Evolutionary conservation across 202 grass and related monocot species (phyloP), one percentile per base, ranked within the genome.

Genomic region (Panicum hallii): DNA sequence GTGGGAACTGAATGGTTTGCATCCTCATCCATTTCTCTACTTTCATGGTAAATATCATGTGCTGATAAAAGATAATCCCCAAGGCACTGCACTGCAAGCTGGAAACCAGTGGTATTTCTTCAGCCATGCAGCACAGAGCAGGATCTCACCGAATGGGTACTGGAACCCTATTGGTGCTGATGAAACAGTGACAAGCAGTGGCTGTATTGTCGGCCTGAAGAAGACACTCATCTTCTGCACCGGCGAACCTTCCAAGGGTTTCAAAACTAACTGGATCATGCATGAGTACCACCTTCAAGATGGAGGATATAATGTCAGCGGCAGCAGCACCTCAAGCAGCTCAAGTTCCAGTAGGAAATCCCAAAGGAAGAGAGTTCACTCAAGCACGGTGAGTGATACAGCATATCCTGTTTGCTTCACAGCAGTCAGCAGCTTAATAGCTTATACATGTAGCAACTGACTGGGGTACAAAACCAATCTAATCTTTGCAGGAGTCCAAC

Each of bases 231-330:
- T 86, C 55, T 97, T 94, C 80, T 97, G 80, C 80, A 84, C 86
- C 2, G 89, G 88, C 11, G 86, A 92, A 40, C 63, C 89, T 28
- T 67, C 65, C 26, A 66, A 87, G 54, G 89, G 89, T 14, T 77
- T 97, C 77, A 94, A 72, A 72, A 97, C 94, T n/a, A 97, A 94
- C 65, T 97, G 94, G 94, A 34, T 89, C 72, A 97, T 94, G 94
- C 91, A 97, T 70, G 94, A 97, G 77, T 97, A 87, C 83, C 91
- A 92, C 74, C 76, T 97, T 28, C 63, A 89, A 19, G 94, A 94
- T 57, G 85, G 82, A 41, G 86, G 65, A 8, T 72, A 34, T 57
- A 55, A 34, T 64, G 34, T 14, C 46, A 56, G 20, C 13, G 17
- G 65, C 20, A 67, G 87, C 54, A 74, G 32, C 55, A 42, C n/a